phyloP scores from a whole-genome alignment of 768 basidiomycete species.

The Phlegmacium glaucopus region DNA sequence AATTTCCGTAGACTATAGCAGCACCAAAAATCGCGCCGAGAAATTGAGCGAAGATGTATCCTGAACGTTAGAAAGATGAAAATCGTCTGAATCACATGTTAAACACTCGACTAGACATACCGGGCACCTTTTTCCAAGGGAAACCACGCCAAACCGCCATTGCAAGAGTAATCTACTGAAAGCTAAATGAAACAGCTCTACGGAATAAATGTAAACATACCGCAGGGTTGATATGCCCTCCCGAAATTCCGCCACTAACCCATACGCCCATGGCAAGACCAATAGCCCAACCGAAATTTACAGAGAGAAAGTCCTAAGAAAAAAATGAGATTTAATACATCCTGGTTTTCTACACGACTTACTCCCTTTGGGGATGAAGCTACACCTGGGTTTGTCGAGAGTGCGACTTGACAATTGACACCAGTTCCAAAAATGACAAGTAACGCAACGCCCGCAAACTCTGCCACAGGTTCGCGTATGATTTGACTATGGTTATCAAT shows the following conservation, averaged over 20 bases:
- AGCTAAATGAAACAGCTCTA: too few species aligned
- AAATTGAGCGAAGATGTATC: conserved; percentile 45
- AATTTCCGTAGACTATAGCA: conserved; percentile 58
- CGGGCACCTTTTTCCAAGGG: too few species aligned
- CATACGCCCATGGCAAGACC: conserved; percentile 60
- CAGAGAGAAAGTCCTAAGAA: conserved; percentile 42
- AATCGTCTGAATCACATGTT: too few species aligned
- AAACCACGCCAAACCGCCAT: too few species aligned
- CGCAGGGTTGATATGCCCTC: too few species aligned
- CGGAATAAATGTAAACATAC: too few species aligned
- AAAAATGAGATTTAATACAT: neutral
- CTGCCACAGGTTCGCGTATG: too few species aligned
- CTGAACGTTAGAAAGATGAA: too few species aligned
- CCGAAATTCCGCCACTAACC: conserved; percentile 63
- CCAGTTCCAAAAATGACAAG: conserved; percentile 58
- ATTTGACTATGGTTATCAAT: too few species aligned
- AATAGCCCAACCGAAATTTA: conserved; percentile 36
- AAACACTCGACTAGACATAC: too few species aligned
- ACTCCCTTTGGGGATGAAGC: conserved; percentile 52
- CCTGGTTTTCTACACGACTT: conserved; percentile 3
- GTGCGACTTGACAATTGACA: conserved; percentile 50
- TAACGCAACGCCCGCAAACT: too few species aligned
- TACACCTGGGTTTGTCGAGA: conserved; percentile 45
- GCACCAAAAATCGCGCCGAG: conserved; percentile 61
- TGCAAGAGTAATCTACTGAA: too few species aligned